Evolutionary conservation across 73 alveolate species (phyloP).

Genomic region (Symbiodinium natans): DNA sequence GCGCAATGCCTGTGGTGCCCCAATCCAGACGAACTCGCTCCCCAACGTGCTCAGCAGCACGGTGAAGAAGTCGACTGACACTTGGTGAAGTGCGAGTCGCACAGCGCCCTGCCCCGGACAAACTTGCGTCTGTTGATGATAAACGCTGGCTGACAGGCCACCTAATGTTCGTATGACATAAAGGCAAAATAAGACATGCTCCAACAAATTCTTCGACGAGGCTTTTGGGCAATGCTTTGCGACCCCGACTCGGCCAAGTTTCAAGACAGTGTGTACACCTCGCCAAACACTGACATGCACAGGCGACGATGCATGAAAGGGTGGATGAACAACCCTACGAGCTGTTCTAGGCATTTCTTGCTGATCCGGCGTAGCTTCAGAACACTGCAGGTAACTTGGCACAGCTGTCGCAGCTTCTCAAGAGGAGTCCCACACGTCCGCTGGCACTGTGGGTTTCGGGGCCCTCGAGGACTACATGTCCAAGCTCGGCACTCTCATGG

Average conservation of each 20-base stretch:
- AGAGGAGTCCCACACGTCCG: background rate
- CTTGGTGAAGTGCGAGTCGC: background rate
- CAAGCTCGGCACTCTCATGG: no score
- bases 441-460: background rate
- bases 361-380: background rate
- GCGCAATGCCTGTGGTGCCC: background rate
- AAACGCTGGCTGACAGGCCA: background rate
- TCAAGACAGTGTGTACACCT: background rate
- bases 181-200: no score
- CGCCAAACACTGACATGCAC: background rate
- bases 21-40: slow-evolving; percentile 31
- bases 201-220: no score
- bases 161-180: background rate
- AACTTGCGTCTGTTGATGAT: background rate
- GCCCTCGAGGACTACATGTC: no score
- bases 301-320: background rate
- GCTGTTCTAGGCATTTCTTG: background rate
- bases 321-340: background rate
- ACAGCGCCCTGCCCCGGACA: background rate
- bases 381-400: background rate
- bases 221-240: background rate
- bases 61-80: background rate
- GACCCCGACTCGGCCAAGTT: background rate
- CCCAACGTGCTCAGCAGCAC: background rate
- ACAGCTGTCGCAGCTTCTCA: background rate